phyloP scores from a whole-genome alignment of 2,329 filamentous ascomycete genomes.

The Annulohypoxylon truncatum region DNA sequence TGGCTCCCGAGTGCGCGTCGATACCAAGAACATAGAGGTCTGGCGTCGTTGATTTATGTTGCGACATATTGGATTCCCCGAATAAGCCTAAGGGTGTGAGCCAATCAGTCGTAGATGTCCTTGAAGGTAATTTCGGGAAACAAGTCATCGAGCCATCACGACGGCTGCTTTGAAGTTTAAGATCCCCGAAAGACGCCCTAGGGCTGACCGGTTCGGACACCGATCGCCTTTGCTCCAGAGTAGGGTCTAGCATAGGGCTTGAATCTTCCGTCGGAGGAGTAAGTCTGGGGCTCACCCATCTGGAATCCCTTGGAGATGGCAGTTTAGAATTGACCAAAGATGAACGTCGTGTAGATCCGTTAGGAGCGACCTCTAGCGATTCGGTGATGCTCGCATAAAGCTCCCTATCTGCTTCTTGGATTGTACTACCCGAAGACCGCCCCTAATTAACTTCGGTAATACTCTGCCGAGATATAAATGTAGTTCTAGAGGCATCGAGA shows the following conservation, averaged over 20 bases:
- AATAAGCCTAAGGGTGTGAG: slow-evolving; percentile 42
- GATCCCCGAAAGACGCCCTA: slow-evolving; percentile 9
- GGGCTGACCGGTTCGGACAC: slow-evolving; percentile 40
- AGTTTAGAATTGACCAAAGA: slow-evolving; percentile 29
- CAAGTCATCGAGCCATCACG: slow-evolving; percentile 40
- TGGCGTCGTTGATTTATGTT: slow-evolving; percentile 19
- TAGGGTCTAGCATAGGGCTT: background rate
- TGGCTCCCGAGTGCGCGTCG: slow-evolving; percentile 45
- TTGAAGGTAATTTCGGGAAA: slow-evolving; percentile 44
- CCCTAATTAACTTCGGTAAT: slow-evolving; percentile 50
- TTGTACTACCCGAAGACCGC: slow-evolving; percentile 26
- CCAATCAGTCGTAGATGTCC: slow-evolving; percentile 47
- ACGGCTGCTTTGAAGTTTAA: background rate
- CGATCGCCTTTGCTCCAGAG: slow-evolving; percentile 28
- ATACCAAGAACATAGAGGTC: slow-evolving; percentile 43
- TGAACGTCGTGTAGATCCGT: slow-evolving; percentile 15
- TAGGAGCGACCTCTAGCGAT: slow-evolving; percentile 12
- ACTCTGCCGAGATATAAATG: slow-evolving; percentile 49
- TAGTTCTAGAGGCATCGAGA: slow-evolving; percentile 34
- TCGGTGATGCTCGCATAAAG: background rate
- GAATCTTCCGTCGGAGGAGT: slow-evolving; percentile 18
- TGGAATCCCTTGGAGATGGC: slow-evolving; percentile 17
- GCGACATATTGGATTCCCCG: slow-evolving; percentile 17
- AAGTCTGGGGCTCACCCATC: slow-evolving; percentile 23
- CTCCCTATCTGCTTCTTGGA: slow-evolving; percentile 5